These are phyloP conservation scores for Fusarium goolgardi DNA, from an alignment of 2,329 filamentous ascomycete species.

Conservation along the genomic window DNA sequence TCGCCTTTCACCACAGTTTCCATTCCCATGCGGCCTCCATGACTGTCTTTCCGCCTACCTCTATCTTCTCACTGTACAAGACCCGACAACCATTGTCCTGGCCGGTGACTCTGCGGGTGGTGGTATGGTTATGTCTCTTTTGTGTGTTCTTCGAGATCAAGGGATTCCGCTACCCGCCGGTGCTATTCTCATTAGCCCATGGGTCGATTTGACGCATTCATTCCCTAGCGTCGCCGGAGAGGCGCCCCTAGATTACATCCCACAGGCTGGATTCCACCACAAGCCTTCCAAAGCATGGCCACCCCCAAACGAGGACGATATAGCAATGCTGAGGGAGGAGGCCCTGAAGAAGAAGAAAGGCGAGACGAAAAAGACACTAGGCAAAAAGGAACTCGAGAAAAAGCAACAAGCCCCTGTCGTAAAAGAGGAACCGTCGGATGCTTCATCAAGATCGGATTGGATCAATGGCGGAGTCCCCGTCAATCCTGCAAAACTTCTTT, in stretches of 20 bases:
- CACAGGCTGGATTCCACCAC: slow-evolving; percentile 87
- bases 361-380: slow-evolving; percentile 36
- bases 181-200: slow-evolving; percentile 90
- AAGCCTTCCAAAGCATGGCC: slow-evolving; percentile 93
- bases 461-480: slow-evolving; percentile 47
- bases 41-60: slow-evolving; percentile 92
- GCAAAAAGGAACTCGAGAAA: slow-evolving; percentile 44
- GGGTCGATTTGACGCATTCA: slow-evolving; percentile 95
- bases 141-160: slow-evolving; percentile 85
- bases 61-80: slow-evolving; percentile 79
- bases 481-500: slow-evolving; percentile 58
- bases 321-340: slow-evolving; percentile 64
- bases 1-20: slow-evolving; percentile 90
- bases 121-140: slow-evolving; percentile 84
- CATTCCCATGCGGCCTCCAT: slow-evolving; percentile 91
- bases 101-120: slow-evolving; percentile 94
- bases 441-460: slow-evolving; percentile 41
- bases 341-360: slow-evolving; percentile 56
- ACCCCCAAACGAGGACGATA: slow-evolving; percentile 83
- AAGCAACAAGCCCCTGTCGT: slow-evolving; percentile 53
- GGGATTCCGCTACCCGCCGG: slow-evolving; percentile 88
- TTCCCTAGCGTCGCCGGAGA: slow-evolving; percentile 88
- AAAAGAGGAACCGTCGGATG: slow-evolving; percentile 36
- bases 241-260: slow-evolving; percentile 86
- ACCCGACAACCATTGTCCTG: slow-evolving; percentile 84